Conservation (phyloP, 345 rosid species). For the Aquilaria malaccensis region DNA sequence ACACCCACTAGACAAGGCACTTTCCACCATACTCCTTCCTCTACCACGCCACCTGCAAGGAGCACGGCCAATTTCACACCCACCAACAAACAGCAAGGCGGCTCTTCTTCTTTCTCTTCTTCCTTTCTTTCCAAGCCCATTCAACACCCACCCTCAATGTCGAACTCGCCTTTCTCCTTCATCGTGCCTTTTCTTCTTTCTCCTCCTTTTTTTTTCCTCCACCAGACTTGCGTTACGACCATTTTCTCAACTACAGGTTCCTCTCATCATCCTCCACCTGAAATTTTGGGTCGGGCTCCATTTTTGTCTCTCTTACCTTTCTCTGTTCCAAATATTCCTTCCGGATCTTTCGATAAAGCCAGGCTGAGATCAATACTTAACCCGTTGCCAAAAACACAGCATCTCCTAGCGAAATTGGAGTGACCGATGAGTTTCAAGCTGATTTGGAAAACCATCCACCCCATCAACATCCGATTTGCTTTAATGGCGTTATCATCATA, state of each 20-base stretch:
- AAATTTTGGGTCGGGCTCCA: conserved; percentile 64
- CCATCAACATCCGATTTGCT: too few species aligned
- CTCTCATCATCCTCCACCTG: conserved; percentile 50
- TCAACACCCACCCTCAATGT: conserved; percentile 33
- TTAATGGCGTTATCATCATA: too few species aligned
- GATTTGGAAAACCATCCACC: neutral
- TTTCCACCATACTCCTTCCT: too few species aligned
- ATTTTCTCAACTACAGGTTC: conserved; percentile 73
- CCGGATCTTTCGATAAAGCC: conserved; percentile 52
- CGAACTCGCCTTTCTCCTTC: conserved; percentile 57
- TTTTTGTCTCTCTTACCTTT: conserved; percentile 59
- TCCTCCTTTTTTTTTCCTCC: conserved; percentile 70
- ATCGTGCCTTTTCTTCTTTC: conserved; percentile 33
- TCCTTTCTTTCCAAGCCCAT: conserved; percentile 20
- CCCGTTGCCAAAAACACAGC: conserved; percentile 66
- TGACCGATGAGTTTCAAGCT: conserved; percentile 29
- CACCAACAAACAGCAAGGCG: too few species aligned
- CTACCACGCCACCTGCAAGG: too few species aligned
- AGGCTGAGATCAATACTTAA: conserved; percentile 54
- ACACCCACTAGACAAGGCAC: too few species aligned
- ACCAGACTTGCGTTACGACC: conserved; percentile 53
- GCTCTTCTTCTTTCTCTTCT: conserved; percentile 22
- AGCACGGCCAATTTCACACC: too few species aligned
- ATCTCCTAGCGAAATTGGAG: conserved; percentile 41
- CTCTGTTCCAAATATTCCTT: conserved; percentile 76